These are phyloP conservation scores for Fusarium clavum DNA, from an alignment of 2,329 filamentous ascomycete genomes.

Conservation along the genomic window DNA sequence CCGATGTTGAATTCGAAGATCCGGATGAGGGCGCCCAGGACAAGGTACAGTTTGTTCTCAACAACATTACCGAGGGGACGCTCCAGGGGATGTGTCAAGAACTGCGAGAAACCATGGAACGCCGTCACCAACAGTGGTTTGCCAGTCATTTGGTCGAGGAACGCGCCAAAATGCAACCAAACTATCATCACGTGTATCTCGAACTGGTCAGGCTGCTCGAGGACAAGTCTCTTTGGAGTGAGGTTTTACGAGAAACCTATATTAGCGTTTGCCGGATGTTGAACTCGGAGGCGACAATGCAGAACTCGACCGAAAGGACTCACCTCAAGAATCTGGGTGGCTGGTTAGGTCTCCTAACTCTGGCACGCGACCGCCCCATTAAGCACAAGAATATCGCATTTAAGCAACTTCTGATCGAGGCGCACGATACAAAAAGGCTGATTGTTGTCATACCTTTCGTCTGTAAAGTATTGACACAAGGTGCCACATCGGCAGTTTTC, in stretches of 20 bases:
- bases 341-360: slow-evolving; percentile 93
- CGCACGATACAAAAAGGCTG: slow-evolving; percentile 90
- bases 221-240: slow-evolving; percentile 81
- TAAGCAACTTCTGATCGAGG: slow-evolving; percentile 93
- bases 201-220: slow-evolving; percentile 87
- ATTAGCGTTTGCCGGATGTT: slow-evolving; percentile 86
- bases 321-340: slow-evolving; percentile 93
- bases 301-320: slow-evolving; percentile 83
- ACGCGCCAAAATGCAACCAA: slow-evolving; percentile 95
- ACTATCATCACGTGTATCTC: slow-evolving; percentile 93
- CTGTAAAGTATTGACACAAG: slow-evolving; percentile 93
- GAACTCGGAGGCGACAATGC: slow-evolving; percentile 88
- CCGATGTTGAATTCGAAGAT: slow-evolving; percentile 77
- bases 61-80: slow-evolving; percentile 94
- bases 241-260: slow-evolving; percentile 94
- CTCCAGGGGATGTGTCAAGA: slow-evolving; percentile 86
- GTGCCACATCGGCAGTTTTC: slow-evolving; percentile 87
- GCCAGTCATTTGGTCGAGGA: slow-evolving; percentile 94
- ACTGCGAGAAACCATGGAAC: slow-evolving; percentile 80
- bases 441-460: slow-evolving; percentile 96
- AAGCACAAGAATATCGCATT: slow-evolving; percentile 97
- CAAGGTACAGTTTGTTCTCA: slow-evolving; percentile 93
- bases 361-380: slow-evolving; percentile 94
- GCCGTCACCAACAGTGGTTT: slow-evolving; percentile 94
- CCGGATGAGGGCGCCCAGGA: slow-evolving; percentile 88